Conservation (phyloP, 148 eudicot genomes). For the Rheum nobile region DNA sequence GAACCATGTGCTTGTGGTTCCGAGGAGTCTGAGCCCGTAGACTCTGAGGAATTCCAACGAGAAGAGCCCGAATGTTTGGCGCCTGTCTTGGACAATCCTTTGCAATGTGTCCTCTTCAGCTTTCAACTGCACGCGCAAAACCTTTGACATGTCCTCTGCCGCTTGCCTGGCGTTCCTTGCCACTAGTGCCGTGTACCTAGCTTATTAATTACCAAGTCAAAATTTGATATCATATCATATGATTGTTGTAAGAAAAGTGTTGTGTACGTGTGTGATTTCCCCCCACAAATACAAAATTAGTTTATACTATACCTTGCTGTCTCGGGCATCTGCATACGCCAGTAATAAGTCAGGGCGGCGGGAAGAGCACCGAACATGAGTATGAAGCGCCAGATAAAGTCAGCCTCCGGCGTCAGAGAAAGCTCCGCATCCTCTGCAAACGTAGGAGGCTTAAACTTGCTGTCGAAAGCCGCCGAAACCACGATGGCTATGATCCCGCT, state of each 20-base stretch:
- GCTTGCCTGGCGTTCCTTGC: slow-evolving; percentile 52
- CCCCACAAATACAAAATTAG: too few species aligned
- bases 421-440: neutral
- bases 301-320: too few species aligned
- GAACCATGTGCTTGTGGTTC: slow-evolving; percentile 60
- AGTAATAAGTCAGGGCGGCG: slow-evolving; percentile 16
- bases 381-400: slow-evolving; percentile 17
- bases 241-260: too few species aligned
- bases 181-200: slow-evolving; percentile 22
- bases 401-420: slow-evolving; percentile 13
- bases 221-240: too few species aligned
- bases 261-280: too few species aligned
- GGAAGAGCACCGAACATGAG: slow-evolving; percentile 17
- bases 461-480: slow-evolving; percentile 24
- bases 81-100: neutral
- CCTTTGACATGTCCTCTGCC: slow-evolving; percentile 15
- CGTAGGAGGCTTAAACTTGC: neutral
- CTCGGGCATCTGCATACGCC: slow-evolving; percentile 24
- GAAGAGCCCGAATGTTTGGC: slow-evolving; percentile 34
- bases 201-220: too few species aligned
- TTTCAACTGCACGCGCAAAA: neutral
- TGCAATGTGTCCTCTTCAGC: neutral
- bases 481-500: slow-evolving; percentile 53
- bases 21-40: slow-evolving; percentile 47
- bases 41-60: slow-evolving; percentile 32